These are phyloP conservation scores for Drosera spatulata DNA, from an alignment of 179 eudicot species.

Conservation along the genomic window DNA sequence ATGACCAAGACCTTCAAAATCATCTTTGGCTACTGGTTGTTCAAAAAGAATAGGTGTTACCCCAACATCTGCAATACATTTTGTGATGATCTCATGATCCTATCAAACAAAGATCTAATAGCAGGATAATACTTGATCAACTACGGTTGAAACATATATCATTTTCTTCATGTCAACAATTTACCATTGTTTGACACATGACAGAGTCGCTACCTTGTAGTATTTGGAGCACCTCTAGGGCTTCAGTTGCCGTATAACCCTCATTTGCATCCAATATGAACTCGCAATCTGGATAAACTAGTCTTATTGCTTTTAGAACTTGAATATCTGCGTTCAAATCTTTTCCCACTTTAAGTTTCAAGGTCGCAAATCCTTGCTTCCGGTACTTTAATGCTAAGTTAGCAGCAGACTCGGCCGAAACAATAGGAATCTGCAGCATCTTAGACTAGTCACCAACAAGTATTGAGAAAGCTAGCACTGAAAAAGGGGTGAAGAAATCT, in stretches of 20 bases:
- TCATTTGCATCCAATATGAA: conserved; percentile 89
- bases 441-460: background rate
- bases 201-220: conserved; percentile 41
- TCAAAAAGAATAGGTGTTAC: conserved; percentile 76
- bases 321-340: conserved; percentile 55
- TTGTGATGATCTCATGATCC: background rate
- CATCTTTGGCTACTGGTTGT: conserved; percentile 87
- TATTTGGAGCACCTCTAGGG: conserved; percentile 64
- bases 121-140: too few species aligned
- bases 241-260: conserved; percentile 76
- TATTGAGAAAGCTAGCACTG: background rate
- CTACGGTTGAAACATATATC: too few species aligned
- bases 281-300: conserved; percentile 50
- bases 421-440: conserved; percentile 67
- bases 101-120: background rate
- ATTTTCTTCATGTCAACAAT: too few species aligned
- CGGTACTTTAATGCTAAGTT: conserved; percentile 58
- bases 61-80: conserved; percentile 48
- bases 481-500: conserved; percentile 6
- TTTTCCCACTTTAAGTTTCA: conserved; percentile 88
- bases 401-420: conserved; percentile 52
- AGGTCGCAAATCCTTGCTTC: conserved; percentile 59
- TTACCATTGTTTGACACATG: background rate
- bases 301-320: conserved; percentile 60
- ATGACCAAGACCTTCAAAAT: conserved; percentile 78